Conservation (phyloP, 257 asterid species). For the Gardenia jasminoides region DNA sequence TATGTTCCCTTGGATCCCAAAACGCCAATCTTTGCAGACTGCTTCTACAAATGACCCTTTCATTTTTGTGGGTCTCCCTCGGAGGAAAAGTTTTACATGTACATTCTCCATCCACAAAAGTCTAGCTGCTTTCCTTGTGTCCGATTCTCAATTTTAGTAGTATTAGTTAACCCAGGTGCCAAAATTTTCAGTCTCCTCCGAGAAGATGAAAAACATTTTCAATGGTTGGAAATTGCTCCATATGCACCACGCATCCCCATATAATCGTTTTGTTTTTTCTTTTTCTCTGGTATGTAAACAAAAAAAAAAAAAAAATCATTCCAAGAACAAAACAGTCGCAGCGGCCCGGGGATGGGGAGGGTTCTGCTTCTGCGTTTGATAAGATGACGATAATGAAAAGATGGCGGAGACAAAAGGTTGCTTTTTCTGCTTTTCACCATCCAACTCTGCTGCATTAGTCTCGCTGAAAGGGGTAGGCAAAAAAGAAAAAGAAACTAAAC, state of each 20-base stretch:
- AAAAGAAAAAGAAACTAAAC: neutral
- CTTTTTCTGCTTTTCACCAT: neutral
- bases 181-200: neutral
- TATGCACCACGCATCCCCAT: too few species aligned
- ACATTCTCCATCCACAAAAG: neutral
- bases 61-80: neutral
- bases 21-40: constrained; percentile 2
- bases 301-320: too few species aligned
- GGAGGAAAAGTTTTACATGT: too few species aligned
- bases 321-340: neutral
- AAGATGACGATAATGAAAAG: neutral
- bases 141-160: too few species aligned
- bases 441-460: neutral
- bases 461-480: neutral
- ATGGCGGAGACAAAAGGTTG: neutral
- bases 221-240: too few species aligned
- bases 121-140: neutral
- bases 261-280: too few species aligned
- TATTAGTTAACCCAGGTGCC: neutral
- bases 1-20: constrained; percentile 36
- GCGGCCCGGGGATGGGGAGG: neutral
- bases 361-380: neutral
- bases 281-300: too few species aligned
- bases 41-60: constrained; percentile 13
- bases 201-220: too few species aligned